phyloP scores from a whole-genome alignment of 768 basidiomycete species.

The Piloderma croceum region DNA sequence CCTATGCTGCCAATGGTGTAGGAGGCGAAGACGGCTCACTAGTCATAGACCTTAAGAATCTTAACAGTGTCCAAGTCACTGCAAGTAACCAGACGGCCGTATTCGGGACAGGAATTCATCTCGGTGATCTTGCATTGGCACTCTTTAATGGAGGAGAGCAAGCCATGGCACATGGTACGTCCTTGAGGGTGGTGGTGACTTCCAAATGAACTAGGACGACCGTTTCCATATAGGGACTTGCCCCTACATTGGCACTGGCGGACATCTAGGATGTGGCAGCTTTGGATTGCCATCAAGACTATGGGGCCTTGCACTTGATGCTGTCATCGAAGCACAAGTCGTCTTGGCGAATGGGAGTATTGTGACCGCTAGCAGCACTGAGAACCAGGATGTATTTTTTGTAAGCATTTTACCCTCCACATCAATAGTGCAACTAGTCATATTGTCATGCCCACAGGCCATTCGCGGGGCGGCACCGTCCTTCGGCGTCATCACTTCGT shows the following conservation, averaged over 20 bases:
- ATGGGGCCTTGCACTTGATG: slow-evolving; percentile 50
- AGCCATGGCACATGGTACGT: too few species aligned
- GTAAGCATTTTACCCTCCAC: slow-evolving; percentile 25
- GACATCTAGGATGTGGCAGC: slow-evolving; percentile 28
- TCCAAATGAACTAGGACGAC: too few species aligned
- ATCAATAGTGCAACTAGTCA: too few species aligned
- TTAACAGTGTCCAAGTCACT: too few species aligned
- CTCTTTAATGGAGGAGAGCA: slow-evolving; percentile 33
- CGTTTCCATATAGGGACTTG: slow-evolving; percentile 42
- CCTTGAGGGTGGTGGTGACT: slow-evolving; percentile 9
- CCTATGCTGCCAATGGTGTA: too few species aligned
- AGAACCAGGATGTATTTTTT: slow-evolving; percentile 48
- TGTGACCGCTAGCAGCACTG: slow-evolving; percentile 30
- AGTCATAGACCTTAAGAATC: too few species aligned
- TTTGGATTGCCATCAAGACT: slow-evolving; percentile 44
- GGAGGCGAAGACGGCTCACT: too few species aligned
- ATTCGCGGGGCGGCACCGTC: too few species aligned
- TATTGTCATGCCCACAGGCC: too few species aligned
- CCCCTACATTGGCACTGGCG: slow-evolving; percentile 36
- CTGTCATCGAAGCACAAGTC: too few species aligned
- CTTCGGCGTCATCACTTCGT: too few species aligned
- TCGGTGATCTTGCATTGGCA: slow-evolving; percentile 42
- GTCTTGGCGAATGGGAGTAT: slow-evolving; percentile 43
- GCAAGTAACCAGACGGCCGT: too few species aligned
- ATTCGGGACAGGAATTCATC: slow-evolving; percentile 38